phyloP scores from a whole-genome alignment of 768 basidiomycete genomes.

The Lentinus brumalis region DNA sequence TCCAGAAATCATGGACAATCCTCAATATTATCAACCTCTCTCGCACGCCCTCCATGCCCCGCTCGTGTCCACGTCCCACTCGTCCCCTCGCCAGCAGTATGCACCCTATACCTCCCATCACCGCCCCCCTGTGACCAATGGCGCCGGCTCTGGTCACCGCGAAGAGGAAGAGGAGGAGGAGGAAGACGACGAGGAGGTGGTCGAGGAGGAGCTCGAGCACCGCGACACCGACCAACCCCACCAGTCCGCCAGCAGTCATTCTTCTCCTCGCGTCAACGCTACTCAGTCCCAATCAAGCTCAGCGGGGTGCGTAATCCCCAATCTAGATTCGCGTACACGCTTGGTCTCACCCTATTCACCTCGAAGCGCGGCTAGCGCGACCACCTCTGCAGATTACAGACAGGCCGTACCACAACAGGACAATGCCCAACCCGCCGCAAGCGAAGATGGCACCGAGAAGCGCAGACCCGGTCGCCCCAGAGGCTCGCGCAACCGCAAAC shows the following conservation, averaged over 20 bases:
- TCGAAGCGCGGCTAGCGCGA: slow-evolving; percentile 28
- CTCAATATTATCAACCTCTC: slow-evolving; percentile 80
- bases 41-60: slow-evolving; percentile 77
- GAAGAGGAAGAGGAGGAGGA: slow-evolving; percentile 68
- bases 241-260: slow-evolving; percentile 34
- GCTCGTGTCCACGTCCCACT: slow-evolving; percentile 28
- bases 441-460: slow-evolving; percentile 51
- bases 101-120: slow-evolving; percentile 32
- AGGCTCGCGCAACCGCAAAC: slow-evolving; percentile 74
- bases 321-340: slow-evolving; percentile 20
- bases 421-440: slow-evolving; percentile 26
- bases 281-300: slow-evolving; percentile 27
- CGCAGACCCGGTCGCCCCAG: slow-evolving; percentile 78
- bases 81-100: slow-evolving; percentile 30
- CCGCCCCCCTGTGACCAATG: slow-evolving; percentile 30
- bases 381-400: slow-evolving; percentile 23
- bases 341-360: slow-evolving; percentile 15
- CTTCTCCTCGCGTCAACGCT: slow-evolving; percentile 28
- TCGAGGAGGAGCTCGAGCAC: slow-evolving; percentile 64
- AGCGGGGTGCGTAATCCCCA: slow-evolving; percentile 31
- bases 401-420: slow-evolving; percentile 30
- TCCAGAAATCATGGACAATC: slow-evolving; percentile 56
- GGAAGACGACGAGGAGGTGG: slow-evolving; percentile 73
- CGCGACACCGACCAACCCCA: slow-evolving; percentile 24
- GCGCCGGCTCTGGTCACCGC: slow-evolving; percentile 24